Conservation (phyloP, 331 rosid genomes). For the Quercus phellos region DNA sequence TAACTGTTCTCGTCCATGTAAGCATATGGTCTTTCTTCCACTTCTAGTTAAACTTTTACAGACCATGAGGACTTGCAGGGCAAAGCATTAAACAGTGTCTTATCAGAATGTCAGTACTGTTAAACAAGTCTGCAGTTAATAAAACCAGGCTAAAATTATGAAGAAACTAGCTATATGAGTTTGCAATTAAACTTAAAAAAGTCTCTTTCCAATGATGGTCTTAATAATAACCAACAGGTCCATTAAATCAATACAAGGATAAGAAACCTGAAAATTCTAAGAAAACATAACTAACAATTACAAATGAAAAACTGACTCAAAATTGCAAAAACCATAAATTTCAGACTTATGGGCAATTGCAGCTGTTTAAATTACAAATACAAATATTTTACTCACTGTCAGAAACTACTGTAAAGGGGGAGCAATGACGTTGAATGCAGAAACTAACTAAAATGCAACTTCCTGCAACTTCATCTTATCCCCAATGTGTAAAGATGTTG, state of each 20-base stretch:
- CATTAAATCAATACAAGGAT: not conserved
- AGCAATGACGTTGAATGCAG: slow-evolving; percentile 28
- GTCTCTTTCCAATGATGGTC: not conserved
- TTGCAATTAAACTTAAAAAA: not conserved
- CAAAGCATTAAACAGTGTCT: not conserved
- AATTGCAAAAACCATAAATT: slow-evolving; percentile 9
- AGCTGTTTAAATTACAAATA: slow-evolving; percentile 25
- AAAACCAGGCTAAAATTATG: not conserved
- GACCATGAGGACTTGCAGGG: not conserved
- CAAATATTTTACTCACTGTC: slow-evolving; percentile 12
- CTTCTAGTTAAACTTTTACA: not conserved
- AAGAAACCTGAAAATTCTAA: not conserved
- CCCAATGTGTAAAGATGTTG: slow-evolving; percentile 20
- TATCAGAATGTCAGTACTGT: not conserved
- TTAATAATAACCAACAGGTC: not conserved
- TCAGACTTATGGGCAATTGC: not conserved
- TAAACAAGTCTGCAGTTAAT: not conserved
- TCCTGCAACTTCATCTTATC: slow-evolving; percentile 39
- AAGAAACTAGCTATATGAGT: not conserved
- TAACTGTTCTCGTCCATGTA: not conserved
- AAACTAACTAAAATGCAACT: slow-evolving; percentile 31
- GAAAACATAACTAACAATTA: not conserved
- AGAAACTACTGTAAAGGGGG: slow-evolving; percentile 21
- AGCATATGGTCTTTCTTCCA: not conserved
- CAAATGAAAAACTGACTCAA: not conserved